Base-by-base conservation (phyloP, 2,329 filamentous ascomycete genomes). In the Fusarium lyarnte region DNA sequence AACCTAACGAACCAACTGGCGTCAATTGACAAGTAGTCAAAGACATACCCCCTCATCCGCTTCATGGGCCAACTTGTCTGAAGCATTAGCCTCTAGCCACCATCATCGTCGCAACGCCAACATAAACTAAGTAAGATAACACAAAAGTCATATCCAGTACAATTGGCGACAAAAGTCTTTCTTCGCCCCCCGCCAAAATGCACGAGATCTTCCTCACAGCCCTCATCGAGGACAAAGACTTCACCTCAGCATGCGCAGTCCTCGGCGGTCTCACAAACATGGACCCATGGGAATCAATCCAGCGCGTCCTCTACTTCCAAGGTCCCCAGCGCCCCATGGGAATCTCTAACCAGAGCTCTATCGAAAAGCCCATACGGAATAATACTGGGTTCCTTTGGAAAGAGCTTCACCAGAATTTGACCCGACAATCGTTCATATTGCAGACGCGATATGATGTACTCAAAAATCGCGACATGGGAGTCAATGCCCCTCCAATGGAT, bases 171-270 rank as follows among this genome's bases (percentile, higher is more conserved):
- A 13, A 29, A 27, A 9, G 6, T 2, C 0, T 3, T 4, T 13
- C 33, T 9, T 27, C 16, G 8, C n/a, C 21, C 21, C 6, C 19
- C 2, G 13, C 38, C 54, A 33, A 27, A 45, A 57, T 63, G 88
- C 86, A 89, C 76, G 88, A 91, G 78, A 80, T 91, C 23, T 90
- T 90, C 74, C 83, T 91, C 63, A 87, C 88, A 8, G 85, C 87
- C 14, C 78, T 85, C 49, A 84, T 91, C 58, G 81, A 83, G 23
- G 84, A 87, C 60, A 82, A 79, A 65, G 87, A 89, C 72, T 82
- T 88, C 39, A 79, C 81, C 53, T 83, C 81, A 63, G 86, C 85
- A 25, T 84, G 86, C 59, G 84, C 86, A 3, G 82, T 92, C 14
- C 80, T 92, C 11, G 84, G 87, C 63, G 89, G 89, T 23, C 83